Base-by-base conservation (phyloP, 768 basidiomycete species). In the Ramaria rubella region DNA sequence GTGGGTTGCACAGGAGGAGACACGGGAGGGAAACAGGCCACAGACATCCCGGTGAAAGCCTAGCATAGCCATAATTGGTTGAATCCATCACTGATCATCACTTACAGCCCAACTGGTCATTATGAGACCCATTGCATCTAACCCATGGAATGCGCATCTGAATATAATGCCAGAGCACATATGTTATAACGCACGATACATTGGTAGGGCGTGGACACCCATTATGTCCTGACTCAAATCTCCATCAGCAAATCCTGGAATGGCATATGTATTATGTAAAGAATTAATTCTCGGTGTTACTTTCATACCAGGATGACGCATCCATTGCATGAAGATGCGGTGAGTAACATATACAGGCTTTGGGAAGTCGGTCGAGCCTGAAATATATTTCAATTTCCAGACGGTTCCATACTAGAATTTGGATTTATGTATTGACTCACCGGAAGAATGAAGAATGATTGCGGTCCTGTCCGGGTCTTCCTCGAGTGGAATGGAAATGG, bases 381-480 rank as follows among this genome's bases (percentile, higher is more conserved):
- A 11, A 29, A 33, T 5, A 21, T 24, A 17, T n/a, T n/a, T n/a
- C n/a, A n/a, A n/a, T n/a, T n/a, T n/a, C n/a, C n/a, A n/a, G n/a
- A 12, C 17, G n/a, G 17, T 15, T 30, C 31, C 12, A 15, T 21
- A 36, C 23, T 11, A 34, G 30, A 24, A 38, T 48, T 21, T 19
- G 14, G 26, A 49, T 24, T 4, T 1, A 6, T 8, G n/a, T 19
- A n/a, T 21, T 11, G 9, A n/a, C 53, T 23, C 38, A 64, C 65
- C 65, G 9, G 65, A 66, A 9, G 66, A 67, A 55, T 67, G 66
- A 5, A 67, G 24, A 21, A 67, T 65, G 8, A 67, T 26, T 3
- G 59, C 64, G 1, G 63, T 58, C 17, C 19, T 29, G n/a, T n/a
- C n/a, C n/a, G n/a, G n/a, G 26, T 40, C 45, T 2, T 14, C n/a